Evolutionary conservation across 768 basidiomycete genomes (phyloP).

Genomic region (Leccinum imitatum): DNA sequence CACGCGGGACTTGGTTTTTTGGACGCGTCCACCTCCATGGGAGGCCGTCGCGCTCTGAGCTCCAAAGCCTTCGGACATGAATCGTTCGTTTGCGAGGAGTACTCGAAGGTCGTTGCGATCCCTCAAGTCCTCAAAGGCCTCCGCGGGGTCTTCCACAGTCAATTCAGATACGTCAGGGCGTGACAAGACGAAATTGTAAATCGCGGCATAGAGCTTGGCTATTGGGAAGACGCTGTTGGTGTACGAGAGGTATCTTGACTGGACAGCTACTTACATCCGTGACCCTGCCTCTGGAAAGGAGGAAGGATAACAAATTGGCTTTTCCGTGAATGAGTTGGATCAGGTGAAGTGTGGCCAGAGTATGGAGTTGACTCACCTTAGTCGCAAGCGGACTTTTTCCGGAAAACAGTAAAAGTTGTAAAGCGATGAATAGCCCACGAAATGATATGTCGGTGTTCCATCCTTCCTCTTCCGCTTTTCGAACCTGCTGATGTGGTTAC

Average conservation of each 20-base stretch:
- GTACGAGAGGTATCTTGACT: neutral
- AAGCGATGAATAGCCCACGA: conserved; percentile 90
- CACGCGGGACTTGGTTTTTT: conserved; percentile 41
- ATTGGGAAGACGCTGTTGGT: neutral
- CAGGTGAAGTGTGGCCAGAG: neutral
- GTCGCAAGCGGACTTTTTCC: conserved; percentile 79
- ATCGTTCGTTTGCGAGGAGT: conserved; percentile 61
- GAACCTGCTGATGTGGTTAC: conserved; percentile 49
- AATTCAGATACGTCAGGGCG: conserved; percentile 79
- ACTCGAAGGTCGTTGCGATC: conserved; percentile 89
- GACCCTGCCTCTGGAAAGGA: conserved; percentile 85
- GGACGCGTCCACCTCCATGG: conserved; percentile 47
- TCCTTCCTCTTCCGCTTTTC: conserved; percentile 75
- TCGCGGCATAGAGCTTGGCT: conserved; percentile 87
- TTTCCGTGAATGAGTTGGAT: neutral
- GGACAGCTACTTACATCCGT: conserved; percentile 68
- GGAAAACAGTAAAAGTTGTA: conserved; percentile 97
- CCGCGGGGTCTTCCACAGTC: conserved; percentile 96
- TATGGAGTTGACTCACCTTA: conserved; percentile 58
- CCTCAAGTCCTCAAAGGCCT: conserved; percentile 94
- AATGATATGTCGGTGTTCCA: conserved; percentile 73
- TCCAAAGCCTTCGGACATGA: conserved; percentile 73
- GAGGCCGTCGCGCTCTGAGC: conserved; percentile 34
- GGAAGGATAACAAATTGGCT: conserved; percentile 95
- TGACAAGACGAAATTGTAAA: conserved; percentile 73